phyloP scores from a whole-genome alignment of 2,329 filamentous ascomycete genomes.

The Rosellinia necatrix region DNA sequence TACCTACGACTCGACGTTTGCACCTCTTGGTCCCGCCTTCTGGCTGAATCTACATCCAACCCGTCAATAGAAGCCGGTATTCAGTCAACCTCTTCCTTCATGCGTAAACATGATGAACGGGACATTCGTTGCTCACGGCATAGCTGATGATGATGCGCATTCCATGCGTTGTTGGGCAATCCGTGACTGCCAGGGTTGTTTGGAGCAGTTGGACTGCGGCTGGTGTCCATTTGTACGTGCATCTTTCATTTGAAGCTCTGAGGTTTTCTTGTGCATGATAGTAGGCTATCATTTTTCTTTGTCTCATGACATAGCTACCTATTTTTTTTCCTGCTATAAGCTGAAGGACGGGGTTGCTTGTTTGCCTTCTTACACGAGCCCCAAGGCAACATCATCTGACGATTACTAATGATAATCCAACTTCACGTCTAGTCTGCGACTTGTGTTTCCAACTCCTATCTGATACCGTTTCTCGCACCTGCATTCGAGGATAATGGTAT shows the following conservation, averaged over 20 bases:
- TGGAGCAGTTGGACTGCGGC: conserved; percentile 49
- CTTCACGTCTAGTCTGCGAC: conserved; percentile 50
- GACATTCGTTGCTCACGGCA: conserved; percentile 12
- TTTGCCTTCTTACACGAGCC: too few species aligned
- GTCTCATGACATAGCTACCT: not conserved
- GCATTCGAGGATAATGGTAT: conserved; percentile 51
- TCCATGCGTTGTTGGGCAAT: conserved; percentile 56
- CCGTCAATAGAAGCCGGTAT: too few species aligned
- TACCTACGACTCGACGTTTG: too few species aligned
- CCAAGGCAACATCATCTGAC: not conserved
- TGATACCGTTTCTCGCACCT: conserved; percentile 54
- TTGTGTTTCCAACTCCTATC: conserved; percentile 57
- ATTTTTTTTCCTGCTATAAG: not conserved
- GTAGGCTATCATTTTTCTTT: not conserved
- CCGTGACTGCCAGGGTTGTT: conserved; percentile 54
- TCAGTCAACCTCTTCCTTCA: not conserved
- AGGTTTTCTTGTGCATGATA: not conserved
- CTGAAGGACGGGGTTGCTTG: not conserved
- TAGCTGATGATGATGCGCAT: conserved; percentile 44
- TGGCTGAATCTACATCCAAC: too few species aligned
- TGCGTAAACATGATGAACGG: not conserved
- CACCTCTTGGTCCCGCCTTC: too few species aligned
- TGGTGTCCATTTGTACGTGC: conserved; percentile 58
- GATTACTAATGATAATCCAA: not conserved
- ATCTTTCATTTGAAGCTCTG: not conserved